These are phyloP conservation scores for Pichia terricola DNA, from an alignment of 1,139 yeast genomes.

Conservation along the genomic window DNA sequence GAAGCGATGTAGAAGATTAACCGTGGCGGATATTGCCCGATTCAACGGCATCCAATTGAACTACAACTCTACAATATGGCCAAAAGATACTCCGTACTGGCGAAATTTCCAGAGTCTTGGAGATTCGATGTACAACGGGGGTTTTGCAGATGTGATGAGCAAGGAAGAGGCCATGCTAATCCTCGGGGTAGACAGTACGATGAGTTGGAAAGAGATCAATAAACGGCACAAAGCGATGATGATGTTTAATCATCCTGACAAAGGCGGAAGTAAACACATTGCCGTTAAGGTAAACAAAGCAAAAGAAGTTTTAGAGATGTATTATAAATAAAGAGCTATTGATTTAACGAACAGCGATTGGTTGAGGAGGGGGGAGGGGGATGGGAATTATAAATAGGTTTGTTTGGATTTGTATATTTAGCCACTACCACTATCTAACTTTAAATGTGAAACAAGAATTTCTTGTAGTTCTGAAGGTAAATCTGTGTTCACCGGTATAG, in stretches of 20 bases:
- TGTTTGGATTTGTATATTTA: no score
- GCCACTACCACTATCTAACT: no score
- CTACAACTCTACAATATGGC: slow-evolving; percentile 9
- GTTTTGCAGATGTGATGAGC: slow-evolving; percentile 45
- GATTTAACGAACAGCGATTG: no score
- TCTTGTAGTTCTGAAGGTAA: no score
- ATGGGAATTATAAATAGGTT: no score
- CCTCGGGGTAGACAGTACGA: slow-evolving; percentile 44
- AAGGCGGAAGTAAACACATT: slow-evolving; percentile 61
- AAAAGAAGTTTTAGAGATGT: slow-evolving; percentile 48
- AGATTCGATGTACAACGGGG: slow-evolving; percentile 27
- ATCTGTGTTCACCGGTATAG: no score
- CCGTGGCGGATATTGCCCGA: slow-evolving; percentile 48
- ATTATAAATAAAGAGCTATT: background rate
- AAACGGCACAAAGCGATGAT: slow-evolving; percentile 53
- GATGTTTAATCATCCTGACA: slow-evolving; percentile 69
- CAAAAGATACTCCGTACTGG: slow-evolving; percentile 13
- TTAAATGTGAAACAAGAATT: no score
- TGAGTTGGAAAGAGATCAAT: slow-evolving; percentile 31
- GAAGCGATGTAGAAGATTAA: slow-evolving; percentile 33
- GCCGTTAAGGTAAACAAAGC: slow-evolving; percentile 75
- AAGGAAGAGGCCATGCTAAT: slow-evolving; percentile 52
- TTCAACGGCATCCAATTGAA: slow-evolving; percentile 30
- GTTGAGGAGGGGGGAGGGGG: no score
- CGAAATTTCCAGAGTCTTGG: slow-evolving; percentile 29